phyloP scores from a whole-genome alignment of 257 asterid genomes.

The Echites panduratus region DNA sequence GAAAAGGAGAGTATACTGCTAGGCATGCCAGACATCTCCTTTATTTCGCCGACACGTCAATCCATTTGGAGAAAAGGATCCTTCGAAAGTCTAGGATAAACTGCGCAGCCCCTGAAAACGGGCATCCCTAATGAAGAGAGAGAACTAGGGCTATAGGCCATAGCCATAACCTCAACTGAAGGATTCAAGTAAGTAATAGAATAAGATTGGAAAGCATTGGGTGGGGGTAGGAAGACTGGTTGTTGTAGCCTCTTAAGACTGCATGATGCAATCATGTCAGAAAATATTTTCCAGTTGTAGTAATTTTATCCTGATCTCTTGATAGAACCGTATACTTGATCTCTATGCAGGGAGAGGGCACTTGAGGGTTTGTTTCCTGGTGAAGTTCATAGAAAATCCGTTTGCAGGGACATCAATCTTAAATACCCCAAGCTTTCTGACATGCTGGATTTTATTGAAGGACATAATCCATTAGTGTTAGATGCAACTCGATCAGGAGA shows the following conservation, averaged over 20 bases:
- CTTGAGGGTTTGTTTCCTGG: conserved; percentile 90
- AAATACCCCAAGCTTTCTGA: conserved; percentile 74
- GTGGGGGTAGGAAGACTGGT: background rate
- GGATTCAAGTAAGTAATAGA: no score
- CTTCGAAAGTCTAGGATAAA: no score
- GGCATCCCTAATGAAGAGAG: no score
- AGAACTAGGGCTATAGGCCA: no score
- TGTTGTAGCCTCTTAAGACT: background rate
- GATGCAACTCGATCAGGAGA: conserved; percentile 44
- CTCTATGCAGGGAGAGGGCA: conserved; percentile 78
- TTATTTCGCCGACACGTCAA: no score
- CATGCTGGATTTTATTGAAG: conserved; percentile 69
- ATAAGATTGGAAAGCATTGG: no score
- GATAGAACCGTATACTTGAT: conserved; percentile 15
- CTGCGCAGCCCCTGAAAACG: no score
- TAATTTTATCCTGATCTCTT: conserved; percentile 15
- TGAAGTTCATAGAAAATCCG: conserved; percentile 56
- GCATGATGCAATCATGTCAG: background rate
- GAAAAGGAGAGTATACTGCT: no score
- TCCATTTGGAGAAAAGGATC: no score
- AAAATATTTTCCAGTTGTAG: background rate
- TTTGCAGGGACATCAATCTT: conserved; percentile 28
- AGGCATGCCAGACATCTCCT: no score
- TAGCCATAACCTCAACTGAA: no score
- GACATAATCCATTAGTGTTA: conserved; percentile 65